Base-by-base conservation (phyloP, 176 grass and related monocot species). In the Raddia distichophylla region DNA sequence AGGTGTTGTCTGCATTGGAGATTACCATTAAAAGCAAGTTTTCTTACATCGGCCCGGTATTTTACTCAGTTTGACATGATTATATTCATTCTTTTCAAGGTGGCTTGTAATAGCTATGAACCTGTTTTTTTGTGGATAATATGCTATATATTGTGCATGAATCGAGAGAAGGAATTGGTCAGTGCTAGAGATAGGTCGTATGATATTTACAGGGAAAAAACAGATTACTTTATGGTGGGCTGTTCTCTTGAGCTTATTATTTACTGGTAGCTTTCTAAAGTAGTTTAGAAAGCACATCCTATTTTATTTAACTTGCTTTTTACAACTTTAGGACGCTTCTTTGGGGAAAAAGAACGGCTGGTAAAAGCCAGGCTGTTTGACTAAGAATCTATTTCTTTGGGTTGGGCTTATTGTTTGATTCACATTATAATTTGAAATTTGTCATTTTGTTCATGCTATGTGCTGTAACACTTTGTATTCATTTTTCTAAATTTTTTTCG, bases 51-150 rank as follows among this genome's bases (percentile, higher is more conserved):
- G 27, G 62, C 40, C 45, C 22, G n/a, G 51, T 13, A 14, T 81
- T 76, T 56, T 51, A 12, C 1, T 87, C 27, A 51, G 35, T 81
- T 81, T 69, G 55, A 76, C 71, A 62, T 76, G 51, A 87, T 81
- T 82, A 53, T 75, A 60, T 82, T 61, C 78, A 87, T 87, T 87
- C 78, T 75, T 82, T 75, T 82, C 53, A 69, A 74, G 85, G 71
- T 69, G 54, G 63, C 63, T 76, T 81, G 17, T 67, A 67, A 66
- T 75, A 60, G 62, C 54, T 76, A 48, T 77, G 81, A 80, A 80
- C 70, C 1, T 69, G 45, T 60, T 80, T 74, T 67, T 56, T 27
- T 1, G 13, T 35, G 64, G 11, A 27, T 27, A 27, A 20, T 5
- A 35, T 52, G 45, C 27, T 69, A 69, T 80, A 74, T 81, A 62